A percentile compares a stretch with the other conserved stretches of the same genome.
Conservation (phyloP, 1,284 basidiomycete species). For the Earliella scabrosa region DNA sequence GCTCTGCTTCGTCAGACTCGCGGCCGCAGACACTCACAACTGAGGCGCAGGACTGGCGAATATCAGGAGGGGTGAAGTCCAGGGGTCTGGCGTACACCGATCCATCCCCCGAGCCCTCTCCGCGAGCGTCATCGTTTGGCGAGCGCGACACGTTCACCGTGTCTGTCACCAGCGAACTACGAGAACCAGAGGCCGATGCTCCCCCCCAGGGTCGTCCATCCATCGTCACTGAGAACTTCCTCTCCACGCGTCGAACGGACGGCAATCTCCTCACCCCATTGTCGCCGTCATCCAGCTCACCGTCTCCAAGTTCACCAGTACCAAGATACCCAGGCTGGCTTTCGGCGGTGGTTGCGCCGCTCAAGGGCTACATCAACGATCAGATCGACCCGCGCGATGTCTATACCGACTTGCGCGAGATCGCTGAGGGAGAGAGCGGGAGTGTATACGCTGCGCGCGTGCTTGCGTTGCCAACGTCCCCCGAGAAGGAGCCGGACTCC, state of each 20-base stretch:
- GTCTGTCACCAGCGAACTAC: conserved; percentile 19
- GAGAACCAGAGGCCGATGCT: conserved; percentile 14
- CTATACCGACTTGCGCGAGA: conserved; percentile 70
- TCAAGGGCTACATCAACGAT: conserved; percentile 68
- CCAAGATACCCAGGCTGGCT: conserved; percentile 40
- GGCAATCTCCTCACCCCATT: conserved; percentile 14
- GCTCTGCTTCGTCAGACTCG: conserved; percentile 27
- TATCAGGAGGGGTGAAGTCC: conserved; percentile 13
- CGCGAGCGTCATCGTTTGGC: conserved; percentile 27
- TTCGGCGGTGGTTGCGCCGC: conserved; percentile 59
- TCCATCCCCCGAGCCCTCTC: conserved; percentile 33
- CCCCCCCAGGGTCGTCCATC: conserved; percentile 25
- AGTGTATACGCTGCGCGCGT: conserved; percentile 70
- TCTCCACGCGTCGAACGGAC: conserved; percentile 18
- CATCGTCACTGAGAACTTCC: conserved; percentile 30
- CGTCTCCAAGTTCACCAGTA: conserved; percentile 30
- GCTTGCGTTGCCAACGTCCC: conserved; percentile 39
- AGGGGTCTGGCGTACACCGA: conserved; percentile 28
- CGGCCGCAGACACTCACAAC: conserved; percentile 26
- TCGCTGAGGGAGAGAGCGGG: conserved; percentile 81
- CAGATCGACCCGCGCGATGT: conserved; percentile 59
- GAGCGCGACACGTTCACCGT: conserved; percentile 24
- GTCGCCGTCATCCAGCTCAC: conserved; percentile 22
- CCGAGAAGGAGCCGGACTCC: conserved; percentile 37
- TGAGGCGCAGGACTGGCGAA: conserved; percentile 26